Evolutionary conservation across 2,329 filamentous ascomycete genomes (phyloP), one percentile per base, ranked within the genome.

Genomic region (Rutstroemia sp.): DNA sequence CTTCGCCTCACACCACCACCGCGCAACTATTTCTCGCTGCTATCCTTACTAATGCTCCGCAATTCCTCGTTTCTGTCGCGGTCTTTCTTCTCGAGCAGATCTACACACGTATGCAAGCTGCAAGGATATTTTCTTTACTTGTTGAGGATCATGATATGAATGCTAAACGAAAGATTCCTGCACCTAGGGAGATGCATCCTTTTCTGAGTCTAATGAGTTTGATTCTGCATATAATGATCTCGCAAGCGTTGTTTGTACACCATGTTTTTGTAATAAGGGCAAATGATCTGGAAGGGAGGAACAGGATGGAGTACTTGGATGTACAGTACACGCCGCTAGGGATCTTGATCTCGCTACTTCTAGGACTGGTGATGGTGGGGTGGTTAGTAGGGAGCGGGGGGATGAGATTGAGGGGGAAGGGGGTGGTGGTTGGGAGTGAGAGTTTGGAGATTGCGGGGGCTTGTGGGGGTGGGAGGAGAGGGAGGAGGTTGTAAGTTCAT

Each of bases 21-120:
- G 38, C 44, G 1, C 57, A 56, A 48, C 55, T 61, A 10, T 44
- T 60, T 5, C 25, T 45, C 12, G 51, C 60, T 17, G 50, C 58
- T 14, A 64, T 78, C 17, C 19, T 78, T 0, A 74, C 72, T 38
- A 81, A 81, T 58, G 25, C 70, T 0, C 75, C 76, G 1, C 78
- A 81, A 59, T 52, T 77, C 0, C 52, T 79, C 4, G 57, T 78
- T 0, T 77, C 75, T 0, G 62, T 76, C n/a, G 48, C 75, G 1
- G 79, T 80, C 61, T 64, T 78, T 3, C 62, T 67, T 1, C 72
- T 73, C 62, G 79, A 78, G 60, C 64, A 64, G 2, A 64, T 79
- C 6, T 68, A 75, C 21, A 82, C 75, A 0, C 68, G 64, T 2
- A 77, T 80, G 66, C 68, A 76, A 0, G 62, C 74, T 0, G 73